Percentiles rank a stretch among this genome's conserved stretches.
Evolutionary conservation across 768 basidiomycete species (phyloP).

Genomic region (Podaxis pistillaris): DNA sequence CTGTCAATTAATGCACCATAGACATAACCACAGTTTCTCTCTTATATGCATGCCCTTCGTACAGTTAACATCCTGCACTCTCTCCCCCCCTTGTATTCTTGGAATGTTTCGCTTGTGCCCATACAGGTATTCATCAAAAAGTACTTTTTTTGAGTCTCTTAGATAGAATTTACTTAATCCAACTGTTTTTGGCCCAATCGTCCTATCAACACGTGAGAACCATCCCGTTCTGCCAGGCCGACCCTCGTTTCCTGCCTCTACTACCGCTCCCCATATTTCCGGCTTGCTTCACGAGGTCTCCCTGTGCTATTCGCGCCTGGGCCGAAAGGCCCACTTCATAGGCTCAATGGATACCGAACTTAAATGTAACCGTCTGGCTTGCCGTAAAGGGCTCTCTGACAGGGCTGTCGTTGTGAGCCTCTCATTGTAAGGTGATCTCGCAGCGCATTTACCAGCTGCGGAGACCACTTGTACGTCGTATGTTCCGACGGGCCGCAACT

Average conservation of each 20-base stretch:
- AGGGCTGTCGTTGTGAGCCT: conserved; percentile 82
- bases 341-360: conserved; percentile 70
- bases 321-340: no score
- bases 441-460: neutral
- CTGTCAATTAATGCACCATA: conserved; percentile 16
- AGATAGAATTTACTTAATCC: neutral
- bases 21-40: conserved; percentile 10
- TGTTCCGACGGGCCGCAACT: neutral
- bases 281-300: neutral
- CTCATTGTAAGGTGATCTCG: neutral
- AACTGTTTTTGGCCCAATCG: neutral
- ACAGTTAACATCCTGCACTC: conserved; percentile 4
- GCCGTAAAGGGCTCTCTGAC: conserved; percentile 63
- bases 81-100: conserved; percentile 15
- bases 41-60: conserved; percentile 4
- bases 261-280: neutral
- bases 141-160: neutral
- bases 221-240: neutral
- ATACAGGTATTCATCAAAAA: neutral
- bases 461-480: conserved; percentile 29
- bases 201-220: neutral
- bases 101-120: neutral
- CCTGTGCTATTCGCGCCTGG: neutral
- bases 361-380: conserved; percentile 78
- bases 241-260: neutral